Evolutionary conservation across 2,329 filamentous ascomycete genomes (phyloP).

Genomic region (Xylaria sp.): DNA sequence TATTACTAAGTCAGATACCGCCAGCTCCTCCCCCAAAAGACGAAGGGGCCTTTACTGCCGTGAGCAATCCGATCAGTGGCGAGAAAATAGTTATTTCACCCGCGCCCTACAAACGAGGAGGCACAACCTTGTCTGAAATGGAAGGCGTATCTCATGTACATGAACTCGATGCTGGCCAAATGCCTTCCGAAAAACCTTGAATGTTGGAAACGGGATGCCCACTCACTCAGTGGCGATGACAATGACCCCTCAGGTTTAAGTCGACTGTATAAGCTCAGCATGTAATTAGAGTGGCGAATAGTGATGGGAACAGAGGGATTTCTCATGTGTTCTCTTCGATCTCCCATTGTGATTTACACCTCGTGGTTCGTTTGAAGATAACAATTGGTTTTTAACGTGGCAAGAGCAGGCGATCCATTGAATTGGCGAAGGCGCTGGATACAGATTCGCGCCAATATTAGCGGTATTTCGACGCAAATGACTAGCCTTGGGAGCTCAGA

Average conservation of each 20-base stretch:
- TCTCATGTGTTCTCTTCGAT: background rate
- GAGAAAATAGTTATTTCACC: background rate
- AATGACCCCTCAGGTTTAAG: background rate
- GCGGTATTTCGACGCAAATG: background rate
- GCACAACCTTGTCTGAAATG: constrained; percentile 13
- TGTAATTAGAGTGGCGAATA: background rate
- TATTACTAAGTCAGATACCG: background rate
- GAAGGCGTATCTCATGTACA: constrained; percentile 6
- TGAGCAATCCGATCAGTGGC: background rate
- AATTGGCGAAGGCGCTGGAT: too few species aligned
- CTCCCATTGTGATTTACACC: background rate
- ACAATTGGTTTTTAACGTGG: background rate
- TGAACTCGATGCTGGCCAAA: constrained; percentile 24
- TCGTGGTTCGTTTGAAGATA: background rate
- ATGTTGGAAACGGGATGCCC: background rate
- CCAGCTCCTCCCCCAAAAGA: constrained; percentile 20
- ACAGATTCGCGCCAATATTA: background rate
- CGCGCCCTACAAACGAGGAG: background rate
- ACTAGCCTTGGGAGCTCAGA: background rate
- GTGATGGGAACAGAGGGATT: background rate
- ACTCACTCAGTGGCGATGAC: background rate
- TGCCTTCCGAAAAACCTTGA: constrained; percentile 21
- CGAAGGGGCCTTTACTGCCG: background rate
- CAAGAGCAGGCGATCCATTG: background rate
- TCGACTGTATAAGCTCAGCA: background rate